Evolutionary conservation across 2,329 filamentous ascomycete genomes (phyloP).

Genomic region (Paracoccidioides lutzii): DNA sequence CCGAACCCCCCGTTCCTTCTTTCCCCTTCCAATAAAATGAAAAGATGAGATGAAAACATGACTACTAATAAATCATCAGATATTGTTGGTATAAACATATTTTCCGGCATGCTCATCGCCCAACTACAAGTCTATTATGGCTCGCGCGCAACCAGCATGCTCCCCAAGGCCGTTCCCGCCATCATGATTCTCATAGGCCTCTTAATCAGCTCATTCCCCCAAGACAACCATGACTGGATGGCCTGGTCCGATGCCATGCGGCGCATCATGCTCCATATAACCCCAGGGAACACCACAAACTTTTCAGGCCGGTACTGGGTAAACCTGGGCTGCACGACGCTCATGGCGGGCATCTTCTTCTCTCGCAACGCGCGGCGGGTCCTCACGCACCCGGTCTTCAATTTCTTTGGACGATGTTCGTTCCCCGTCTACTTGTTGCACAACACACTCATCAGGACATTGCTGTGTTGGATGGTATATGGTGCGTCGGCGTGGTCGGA

Average conservation of each 20-base stretch:
- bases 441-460: slow-evolving; percentile 14
- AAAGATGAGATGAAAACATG: not conserved
- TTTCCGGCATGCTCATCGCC: slow-evolving; percentile 17
- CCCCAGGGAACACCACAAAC: slow-evolving; percentile 6
- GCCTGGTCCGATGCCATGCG: slow-evolving; percentile 14
- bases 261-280: slow-evolving; percentile 7
- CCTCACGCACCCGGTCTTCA: slow-evolving; percentile 13
- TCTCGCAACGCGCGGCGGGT: slow-evolving; percentile 11
- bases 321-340: slow-evolving; percentile 13
- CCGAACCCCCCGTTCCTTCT: no score
- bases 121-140: slow-evolving; percentile 14
- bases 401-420: slow-evolving; percentile 17
- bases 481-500: slow-evolving; percentile 2
- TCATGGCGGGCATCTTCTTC: slow-evolving; percentile 14
- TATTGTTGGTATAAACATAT: slow-evolving; percentile 16
- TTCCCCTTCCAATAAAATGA: no score
- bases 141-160: slow-evolving; percentile 9
- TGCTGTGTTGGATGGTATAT: slow-evolving; percentile 17
- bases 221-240: slow-evolving; percentile 14
- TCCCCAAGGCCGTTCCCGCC: slow-evolving; percentile 11
- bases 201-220: slow-evolving; percentile 14
- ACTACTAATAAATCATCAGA: slow-evolving; percentile 3
- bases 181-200: slow-evolving; percentile 14
- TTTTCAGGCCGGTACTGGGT: slow-evolving; percentile 15
- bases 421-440: slow-evolving; percentile 19